These are phyloP conservation scores for Boletus subcaerulescens DNA, from an alignment of 768 basidiomycete genomes.

Conservation along the genomic window DNA sequence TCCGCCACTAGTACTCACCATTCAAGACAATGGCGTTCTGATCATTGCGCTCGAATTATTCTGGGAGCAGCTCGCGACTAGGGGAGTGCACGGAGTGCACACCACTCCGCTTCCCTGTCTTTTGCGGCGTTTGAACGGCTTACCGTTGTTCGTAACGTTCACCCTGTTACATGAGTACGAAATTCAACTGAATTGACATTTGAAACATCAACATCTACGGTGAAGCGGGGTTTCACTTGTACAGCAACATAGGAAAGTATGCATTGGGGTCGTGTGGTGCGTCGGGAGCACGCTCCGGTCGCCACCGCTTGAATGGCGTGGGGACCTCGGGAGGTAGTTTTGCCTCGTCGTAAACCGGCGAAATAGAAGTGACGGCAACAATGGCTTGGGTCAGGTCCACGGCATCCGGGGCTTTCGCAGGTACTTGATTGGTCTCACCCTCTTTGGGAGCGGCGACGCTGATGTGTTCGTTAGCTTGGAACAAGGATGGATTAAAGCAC, in stretches of 20 bases:
- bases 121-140: background rate
- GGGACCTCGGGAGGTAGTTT: slow-evolving; percentile 77
- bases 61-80: no score
- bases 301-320: slow-evolving; percentile 68
- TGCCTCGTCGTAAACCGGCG: slow-evolving; percentile 57
- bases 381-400: slow-evolving; percentile 76
- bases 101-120: background rate
- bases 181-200: slow-evolving; percentile 25
- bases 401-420: slow-evolving; percentile 40
- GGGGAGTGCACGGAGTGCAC: no score
- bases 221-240: slow-evolving; percentile 37
- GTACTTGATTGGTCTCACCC: slow-evolving; percentile 42
- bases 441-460: slow-evolving; percentile 55
- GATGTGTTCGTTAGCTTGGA: slow-evolving; percentile 9
- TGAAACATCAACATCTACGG: background rate
- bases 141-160: background rate
- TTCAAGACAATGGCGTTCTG: no score
- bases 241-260: slow-evolving; percentile 82
- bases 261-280: slow-evolving; percentile 80
- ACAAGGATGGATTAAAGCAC: background rate
- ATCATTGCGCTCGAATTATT: no score
- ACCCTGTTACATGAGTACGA: slow-evolving; percentile 27
- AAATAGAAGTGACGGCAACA: slow-evolving; percentile 52
- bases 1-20: no score
- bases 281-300: slow-evolving; percentile 63